These are phyloP conservation scores for Russula foetens DNA, from an alignment of 768 basidiomycete genomes.

Conservation along the genomic window DNA sequence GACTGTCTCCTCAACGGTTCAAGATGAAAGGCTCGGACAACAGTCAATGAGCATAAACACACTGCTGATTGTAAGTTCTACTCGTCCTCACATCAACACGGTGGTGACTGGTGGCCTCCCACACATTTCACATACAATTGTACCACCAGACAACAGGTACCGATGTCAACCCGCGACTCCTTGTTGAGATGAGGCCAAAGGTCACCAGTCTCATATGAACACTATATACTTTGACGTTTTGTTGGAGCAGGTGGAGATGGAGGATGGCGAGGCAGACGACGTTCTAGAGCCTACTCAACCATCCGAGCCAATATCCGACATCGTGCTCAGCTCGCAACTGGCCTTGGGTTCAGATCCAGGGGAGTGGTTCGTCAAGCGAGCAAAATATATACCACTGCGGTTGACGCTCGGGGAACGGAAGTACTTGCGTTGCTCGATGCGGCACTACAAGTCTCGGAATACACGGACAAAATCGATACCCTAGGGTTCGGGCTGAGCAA, in stretches of 20 bases:
- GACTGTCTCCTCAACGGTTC: neutral
- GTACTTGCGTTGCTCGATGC: slow-evolving; percentile 78
- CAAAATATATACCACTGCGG: slow-evolving; percentile 75
- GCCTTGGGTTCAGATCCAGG: slow-evolving; percentile 53
- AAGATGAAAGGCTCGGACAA: neutral
- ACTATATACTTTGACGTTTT: neutral
- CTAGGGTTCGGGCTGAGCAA: slow-evolving; percentile 71
- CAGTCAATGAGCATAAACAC: neutral
- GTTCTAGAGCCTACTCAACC: slow-evolving; percentile 27
- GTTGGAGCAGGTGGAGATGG: slow-evolving; percentile 30
- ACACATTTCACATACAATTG: too few relatives aligned
- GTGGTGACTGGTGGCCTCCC: too few relatives aligned
- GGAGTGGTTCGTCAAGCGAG: slow-evolving; percentile 79
- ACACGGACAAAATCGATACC: slow-evolving; percentile 86
- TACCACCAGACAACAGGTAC: too few relatives aligned
- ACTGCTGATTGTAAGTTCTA: neutral
- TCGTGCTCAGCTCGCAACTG: slow-evolving; percentile 47
- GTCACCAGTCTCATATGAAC: too few relatives aligned
- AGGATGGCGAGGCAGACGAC: slow-evolving; percentile 31
- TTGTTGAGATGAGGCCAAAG: too few relatives aligned
- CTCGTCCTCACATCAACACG: neutral
- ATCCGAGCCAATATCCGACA: slow-evolving; percentile 27
- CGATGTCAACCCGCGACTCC: too few relatives aligned
- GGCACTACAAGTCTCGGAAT: slow-evolving; percentile 77
- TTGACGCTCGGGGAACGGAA: slow-evolving; percentile 71